These are phyloP conservation scores for Botrytis aclada DNA, from an alignment of 2,329 filamentous ascomycete species.

Conservation along the genomic window DNA sequence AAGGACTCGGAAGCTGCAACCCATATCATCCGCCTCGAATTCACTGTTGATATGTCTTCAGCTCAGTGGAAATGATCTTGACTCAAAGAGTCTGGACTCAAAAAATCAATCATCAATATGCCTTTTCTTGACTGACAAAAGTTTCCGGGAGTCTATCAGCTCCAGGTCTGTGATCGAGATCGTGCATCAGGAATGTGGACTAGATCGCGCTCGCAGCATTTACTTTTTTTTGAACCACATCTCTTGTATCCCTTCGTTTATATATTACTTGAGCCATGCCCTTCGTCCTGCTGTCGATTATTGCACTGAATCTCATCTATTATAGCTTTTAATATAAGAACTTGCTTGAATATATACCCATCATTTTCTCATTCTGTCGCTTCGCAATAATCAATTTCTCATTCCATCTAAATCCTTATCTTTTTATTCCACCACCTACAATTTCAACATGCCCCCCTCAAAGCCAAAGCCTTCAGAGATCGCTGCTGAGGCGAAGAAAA, in stretches of 20 bases:
- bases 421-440: not conserved
- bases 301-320: not conserved
- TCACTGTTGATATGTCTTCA: slow-evolving; percentile 7
- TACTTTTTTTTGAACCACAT: not conserved
- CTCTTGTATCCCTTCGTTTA: not conserved
- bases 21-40: slow-evolving; percentile 11
- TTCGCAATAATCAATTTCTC: not conserved
- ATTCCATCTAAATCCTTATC: not conserved
- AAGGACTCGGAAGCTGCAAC: slow-evolving; percentile 15
- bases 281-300: not conserved
- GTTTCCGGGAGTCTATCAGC: slow-evolving; percentile 1
- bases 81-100: slow-evolving; percentile 4
- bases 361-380: not conserved
- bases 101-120: slow-evolving; percentile 12
- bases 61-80: slow-evolving; percentile 15
- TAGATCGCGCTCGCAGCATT: slow-evolving; percentile 9
- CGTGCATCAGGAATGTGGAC: slow-evolving; percentile 14
- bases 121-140: slow-evolving; percentile 2
- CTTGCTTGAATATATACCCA: not conserved
- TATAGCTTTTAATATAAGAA: not conserved
- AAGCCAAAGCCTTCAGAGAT: slow-evolving; percentile 66
- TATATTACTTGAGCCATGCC: slow-evolving; percentile 4
- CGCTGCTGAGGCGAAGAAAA: slow-evolving; percentile 68
- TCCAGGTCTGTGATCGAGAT: slow-evolving; percentile 15
- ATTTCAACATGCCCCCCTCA: slow-evolving; percentile 50